Evolutionary conservation across 1,284 basidiomycete species (phyloP).

Genomic region (Sphagnurus paluster): DNA sequence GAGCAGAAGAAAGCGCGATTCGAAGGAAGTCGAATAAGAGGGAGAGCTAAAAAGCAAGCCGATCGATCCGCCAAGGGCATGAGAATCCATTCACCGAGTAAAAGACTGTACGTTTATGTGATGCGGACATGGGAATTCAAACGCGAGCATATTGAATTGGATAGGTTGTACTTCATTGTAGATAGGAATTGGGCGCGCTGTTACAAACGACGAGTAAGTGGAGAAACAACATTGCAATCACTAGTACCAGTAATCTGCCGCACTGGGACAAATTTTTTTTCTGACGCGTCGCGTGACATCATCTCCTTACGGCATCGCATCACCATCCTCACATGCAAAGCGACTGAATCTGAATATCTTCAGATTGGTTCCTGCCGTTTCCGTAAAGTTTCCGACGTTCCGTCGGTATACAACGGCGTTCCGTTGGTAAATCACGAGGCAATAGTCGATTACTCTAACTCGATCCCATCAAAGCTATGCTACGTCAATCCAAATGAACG

Average conservation of each 20-base stretch:
- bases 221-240: slow-evolving; percentile 7
- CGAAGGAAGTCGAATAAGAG: slow-evolving; percentile 21
- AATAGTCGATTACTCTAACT: slow-evolving; percentile 48
- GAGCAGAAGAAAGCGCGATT: slow-evolving; percentile 18
- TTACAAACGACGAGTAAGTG: slow-evolving; percentile 16
- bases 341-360: slow-evolving; percentile 56
- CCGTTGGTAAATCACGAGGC: neutral
- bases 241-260: slow-evolving; percentile 6
- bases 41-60: too few relatives aligned
- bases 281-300: slow-evolving; percentile 23
- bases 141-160: neutral
- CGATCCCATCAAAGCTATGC: too few relatives aligned
- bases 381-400: slow-evolving; percentile 16
- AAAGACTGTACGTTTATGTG: slow-evolving; percentile 32
- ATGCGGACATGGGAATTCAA: slow-evolving; percentile 28
- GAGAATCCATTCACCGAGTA: slow-evolving; percentile 66
- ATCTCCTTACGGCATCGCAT: slow-evolving; percentile 50
- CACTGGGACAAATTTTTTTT: slow-evolving; percentile 37
- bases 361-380: slow-evolving; percentile 37
- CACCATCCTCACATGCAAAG: slow-evolving; percentile 51
- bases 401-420: slow-evolving; percentile 10
- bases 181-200: slow-evolving; percentile 1
- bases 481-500: too few relatives aligned
- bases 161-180: neutral
- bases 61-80: slow-evolving; percentile 26